Evolutionary conservation across 345 rosid species (phyloP), one percentile per base, ranked within the genome.

Genomic region (Hibiscus trionum): DNA sequence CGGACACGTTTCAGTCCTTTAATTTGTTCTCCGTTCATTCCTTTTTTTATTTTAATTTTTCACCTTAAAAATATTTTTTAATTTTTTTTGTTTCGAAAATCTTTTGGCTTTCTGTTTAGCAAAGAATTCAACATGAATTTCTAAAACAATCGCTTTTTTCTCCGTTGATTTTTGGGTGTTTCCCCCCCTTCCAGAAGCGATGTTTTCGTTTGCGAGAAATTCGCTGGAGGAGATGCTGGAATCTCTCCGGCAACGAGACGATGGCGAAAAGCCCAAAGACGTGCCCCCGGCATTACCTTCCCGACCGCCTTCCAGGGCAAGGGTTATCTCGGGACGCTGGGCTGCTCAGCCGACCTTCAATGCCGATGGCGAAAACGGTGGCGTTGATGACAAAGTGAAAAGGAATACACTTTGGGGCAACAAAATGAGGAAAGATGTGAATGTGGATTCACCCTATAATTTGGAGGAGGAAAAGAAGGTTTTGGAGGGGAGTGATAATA

Each of bases 161-260:
- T 60, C 7, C 2, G 57, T 61, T 2, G 42, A 16, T 71, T 57
- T 16, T 71, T 17, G 7, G 57, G 27, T 16, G 26, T 58, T 39
- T 27, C 26, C 3, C 1, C 16, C 29, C 11, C 12, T 11, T 26
- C 1, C 55, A 7, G 11, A 17, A 42, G 88, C 86, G 88, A 95
- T 90, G 96, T 68, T 92, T 0, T 89, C 99, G 50, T 93, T 86
- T 75, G 85, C 87, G 66, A 89, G 86, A 76, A 92, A 96, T 83
- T 95, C 99, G 19, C 75, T 95, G 29, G 99, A 95, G 86, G 99
- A 86, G 82, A 95, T 95, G 99, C 77, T 95, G 39, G 97, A 90
- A 31, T 90, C 96, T 11, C 85, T 95, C 42, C 82, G 93, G 68
- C 84, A 77, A 78, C 85, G 80, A 31, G 97, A 95, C 59, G 92